Percentiles rank a stretch among this genome's conserved stretches.
phyloP scores from a whole-genome alignment of 352 stramenopile species.

The Globisporangium irregulare region DNA sequence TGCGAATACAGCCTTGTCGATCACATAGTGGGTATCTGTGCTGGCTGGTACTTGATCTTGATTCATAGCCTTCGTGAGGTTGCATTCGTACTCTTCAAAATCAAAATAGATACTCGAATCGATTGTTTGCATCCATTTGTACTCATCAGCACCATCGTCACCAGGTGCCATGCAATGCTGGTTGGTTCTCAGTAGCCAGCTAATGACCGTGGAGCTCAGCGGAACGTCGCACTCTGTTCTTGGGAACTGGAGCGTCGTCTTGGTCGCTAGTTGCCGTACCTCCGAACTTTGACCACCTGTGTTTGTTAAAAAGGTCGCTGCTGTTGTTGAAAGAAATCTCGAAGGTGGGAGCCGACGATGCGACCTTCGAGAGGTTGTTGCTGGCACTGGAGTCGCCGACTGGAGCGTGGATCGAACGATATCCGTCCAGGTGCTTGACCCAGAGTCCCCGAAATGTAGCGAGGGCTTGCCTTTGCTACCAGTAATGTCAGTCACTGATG shows the following conservation, averaged over 20 bases:
- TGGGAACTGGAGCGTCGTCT: conserved; percentile 30
- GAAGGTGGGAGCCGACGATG: conserved; percentile 17
- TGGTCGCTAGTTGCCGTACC: conserved; percentile 22
- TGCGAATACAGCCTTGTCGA: conserved; percentile 12
- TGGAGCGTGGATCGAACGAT: conserved; percentile 10
- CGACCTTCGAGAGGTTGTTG: conserved; percentile 18
- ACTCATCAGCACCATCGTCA: neutral
- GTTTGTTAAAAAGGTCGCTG: neutral
- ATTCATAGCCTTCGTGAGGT: conserved; percentile 13
- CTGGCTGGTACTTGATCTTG: conserved; percentile 11
- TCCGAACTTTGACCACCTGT: conserved; percentile 14
- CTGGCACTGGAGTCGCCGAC: neutral
- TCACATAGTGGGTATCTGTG: neutral
- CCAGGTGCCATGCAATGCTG: neutral
- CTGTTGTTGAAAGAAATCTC: neutral
- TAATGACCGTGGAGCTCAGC: conserved; percentile 31
- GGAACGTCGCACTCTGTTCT: conserved; percentile 31
- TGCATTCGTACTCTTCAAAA: conserved; percentile 31
- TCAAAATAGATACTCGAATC: conserved; percentile 42
- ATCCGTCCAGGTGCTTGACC: conserved; percentile 23
- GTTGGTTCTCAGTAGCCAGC: conserved; percentile 25
- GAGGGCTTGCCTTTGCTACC: conserved; percentile 21
- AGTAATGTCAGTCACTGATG: neutral
- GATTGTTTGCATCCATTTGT: neutral
- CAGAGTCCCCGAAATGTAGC: conserved; percentile 30